phyloP scores from a whole-genome alignment of 352 stramenopile species.

The Globisporangium solare region DNA sequence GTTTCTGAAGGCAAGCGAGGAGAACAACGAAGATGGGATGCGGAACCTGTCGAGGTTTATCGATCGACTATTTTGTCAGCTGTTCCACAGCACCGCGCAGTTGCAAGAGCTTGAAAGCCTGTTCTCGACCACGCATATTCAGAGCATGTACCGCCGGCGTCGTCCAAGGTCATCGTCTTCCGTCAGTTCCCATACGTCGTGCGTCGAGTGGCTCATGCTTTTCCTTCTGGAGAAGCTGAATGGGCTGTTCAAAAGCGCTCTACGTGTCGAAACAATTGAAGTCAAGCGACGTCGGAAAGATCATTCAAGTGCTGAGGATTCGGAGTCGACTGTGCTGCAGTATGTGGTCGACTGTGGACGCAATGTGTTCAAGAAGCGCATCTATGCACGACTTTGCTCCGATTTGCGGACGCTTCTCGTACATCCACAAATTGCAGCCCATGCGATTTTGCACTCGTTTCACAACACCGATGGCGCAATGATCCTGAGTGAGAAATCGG shows the following conservation, averaged over 20 bases:
- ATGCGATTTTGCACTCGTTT: constrained; percentile 64
- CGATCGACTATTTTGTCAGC: constrained; percentile 78
- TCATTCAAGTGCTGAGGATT: background rate
- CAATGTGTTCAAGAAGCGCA: constrained; percentile 73
- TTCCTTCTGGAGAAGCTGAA: constrained; percentile 68
- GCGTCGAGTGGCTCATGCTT: constrained; percentile 59
- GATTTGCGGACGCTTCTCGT: constrained; percentile 75
- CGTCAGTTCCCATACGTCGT: constrained; percentile 19
- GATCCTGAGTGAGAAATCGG: constrained; percentile 26
- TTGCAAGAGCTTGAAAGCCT: constrained; percentile 58
- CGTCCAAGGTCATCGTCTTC: constrained; percentile 1
- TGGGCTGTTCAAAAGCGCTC: constrained; percentile 50
- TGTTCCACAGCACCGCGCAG: constrained; percentile 80
- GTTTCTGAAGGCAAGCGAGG: constrained; percentile 55
- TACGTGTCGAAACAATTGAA: constrained; percentile 52
- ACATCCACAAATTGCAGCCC: constrained; percentile 50
- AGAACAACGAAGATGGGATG: constrained; percentile 75
- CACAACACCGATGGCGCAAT: constrained; percentile 24
- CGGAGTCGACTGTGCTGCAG: constrained; percentile 6
- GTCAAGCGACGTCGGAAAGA: constrained; percentile 20
- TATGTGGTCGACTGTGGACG: constrained; percentile 52
- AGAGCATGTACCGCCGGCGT: constrained; percentile 1
- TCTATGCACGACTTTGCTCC: constrained; percentile 76
- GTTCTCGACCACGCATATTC: constrained; percentile 18
- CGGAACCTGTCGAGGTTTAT: constrained; percentile 76